Evolutionary conservation across 2,329 filamentous ascomycete genomes (phyloP), one percentile per base, ranked within the genome.

Genomic region (Alternaria longipes): DNA sequence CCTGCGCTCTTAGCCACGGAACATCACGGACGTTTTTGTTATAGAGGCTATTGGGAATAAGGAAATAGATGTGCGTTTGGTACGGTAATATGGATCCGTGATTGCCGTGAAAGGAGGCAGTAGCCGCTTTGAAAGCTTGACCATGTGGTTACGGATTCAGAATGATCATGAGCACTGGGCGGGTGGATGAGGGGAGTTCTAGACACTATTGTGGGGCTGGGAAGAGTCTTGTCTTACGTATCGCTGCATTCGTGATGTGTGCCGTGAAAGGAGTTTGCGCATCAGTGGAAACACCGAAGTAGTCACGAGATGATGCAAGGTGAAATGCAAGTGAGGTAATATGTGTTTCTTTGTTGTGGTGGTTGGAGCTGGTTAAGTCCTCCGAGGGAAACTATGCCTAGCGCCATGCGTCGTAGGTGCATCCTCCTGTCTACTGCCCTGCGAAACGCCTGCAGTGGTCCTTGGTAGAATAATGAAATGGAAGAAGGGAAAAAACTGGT

Each of bases 121-220:
- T 12, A 44, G 22, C 24, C 32, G 51, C 32, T 24, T 32, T 26
- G 20, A 24, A 24, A 34, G 40, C 51, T 11, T 28, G n/a, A 55
- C 30, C 41, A n/a, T 22, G 53, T 18, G 18, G 41, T 28, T 47
- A 42, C 26, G 22, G 32, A 20, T 30, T 52, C 38, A 20, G 36
- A 30, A 22, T 30, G 40, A 57, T 38, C n/a, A 30, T 36, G 32
- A 16, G 32, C 28, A 30, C 28, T 44, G 32, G 41, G 20, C 28
- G 49, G 41, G 50, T 32, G 44, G 53, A 18, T 38, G 38, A 45
- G 52, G 50, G 46, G 38, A 47, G 57, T 51, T 60, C 57, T 60
- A 46, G 57, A 49, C 57, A 42, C 14, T 45, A 22, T 53, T 60
- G 57, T 56, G 57, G 57, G 53, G 53, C 55, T 12, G 41, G 14